These are phyloP conservation scores for Alternaria ventricosa DNA, from an alignment of 2,329 filamentous ascomycete genomes.

Conservation along the genomic window DNA sequence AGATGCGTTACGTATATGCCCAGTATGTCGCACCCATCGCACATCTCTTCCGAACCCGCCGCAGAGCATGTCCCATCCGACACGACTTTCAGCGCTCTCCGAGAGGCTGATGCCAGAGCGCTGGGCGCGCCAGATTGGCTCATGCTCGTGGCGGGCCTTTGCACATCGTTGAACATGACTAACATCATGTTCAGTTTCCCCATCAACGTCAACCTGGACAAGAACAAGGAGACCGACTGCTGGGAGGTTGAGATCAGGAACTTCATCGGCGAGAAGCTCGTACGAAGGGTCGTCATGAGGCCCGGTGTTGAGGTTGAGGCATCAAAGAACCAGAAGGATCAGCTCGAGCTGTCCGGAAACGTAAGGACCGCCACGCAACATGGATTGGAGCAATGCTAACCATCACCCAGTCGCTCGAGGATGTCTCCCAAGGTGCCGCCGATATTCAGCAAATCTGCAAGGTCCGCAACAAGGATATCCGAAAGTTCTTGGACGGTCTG, in stretches of 20 bases:
- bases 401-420: constrained; percentile 74
- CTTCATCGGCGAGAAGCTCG: constrained; percentile 86
- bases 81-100: background rate
- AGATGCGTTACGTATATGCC: constrained; percentile 99
- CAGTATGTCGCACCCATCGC: constrained; percentile 57
- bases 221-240: constrained; percentile 88
- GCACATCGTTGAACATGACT: constrained; percentile 14
- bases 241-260: constrained; percentile 96
- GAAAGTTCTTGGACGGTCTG: constrained; percentile 99
- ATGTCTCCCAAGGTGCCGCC: constrained; percentile 96
- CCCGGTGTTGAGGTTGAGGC: constrained; percentile 87
- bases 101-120: background rate
- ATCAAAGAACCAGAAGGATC: constrained; percentile 95
- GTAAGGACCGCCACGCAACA: constrained; percentile 23
- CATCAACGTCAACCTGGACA: constrained; percentile 99
- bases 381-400: constrained; percentile 23
- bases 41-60: background rate
- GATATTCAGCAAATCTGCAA: constrained; percentile 99
- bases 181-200: constrained; percentile 69
- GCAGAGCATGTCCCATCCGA: background rate
- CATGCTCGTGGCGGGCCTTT: background rate
- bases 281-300: constrained; percentile 89
- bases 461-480: constrained; percentile 99
- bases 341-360: constrained; percentile 92
- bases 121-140: background rate